phyloP scores from a whole-genome alignment of 495 filamentous ascomycete genomes.

The Rusavskia elegans region DNA sequence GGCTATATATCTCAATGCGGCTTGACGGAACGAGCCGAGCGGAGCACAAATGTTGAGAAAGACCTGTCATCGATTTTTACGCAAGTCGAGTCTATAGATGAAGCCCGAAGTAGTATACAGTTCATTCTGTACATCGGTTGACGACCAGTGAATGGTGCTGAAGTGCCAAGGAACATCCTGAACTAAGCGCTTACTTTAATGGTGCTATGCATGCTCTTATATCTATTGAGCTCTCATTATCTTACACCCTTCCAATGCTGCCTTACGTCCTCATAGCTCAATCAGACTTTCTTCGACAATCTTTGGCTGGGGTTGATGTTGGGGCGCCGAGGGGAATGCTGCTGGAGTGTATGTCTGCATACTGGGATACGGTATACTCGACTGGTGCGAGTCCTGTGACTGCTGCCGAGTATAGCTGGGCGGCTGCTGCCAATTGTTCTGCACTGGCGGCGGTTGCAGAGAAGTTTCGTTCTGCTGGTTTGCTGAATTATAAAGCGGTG shows the following conservation, averaged over 20 bases:
- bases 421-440: slow-evolving; percentile 14
- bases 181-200: too few species aligned
- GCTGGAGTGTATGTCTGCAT: slow-evolving; percentile 45
- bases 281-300: slow-evolving; percentile 80
- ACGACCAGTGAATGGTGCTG: too few species aligned
- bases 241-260: not conserved
- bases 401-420: not conserved
- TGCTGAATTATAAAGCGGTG: not conserved
- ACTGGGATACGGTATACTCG: slow-evolving; percentile 15
- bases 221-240: not conserved
- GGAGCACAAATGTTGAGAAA: too few species aligned
- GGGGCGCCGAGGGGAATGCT: slow-evolving; percentile 47
- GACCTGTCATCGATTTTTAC: too few species aligned
- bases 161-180: too few species aligned
- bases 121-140: too few species aligned
- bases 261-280: slow-evolving; percentile 33
- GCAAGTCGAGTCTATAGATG: too few species aligned
- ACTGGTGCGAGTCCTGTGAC: slow-evolving; percentile 11
- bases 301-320: slow-evolving; percentile 41
- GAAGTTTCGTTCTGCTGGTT: not conserved
- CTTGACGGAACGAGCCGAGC: too few species aligned
- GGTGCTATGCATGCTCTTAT: not conserved
- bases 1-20: too few species aligned
- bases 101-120: too few species aligned
- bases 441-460: slow-evolving; percentile 16